Base-by-base conservation (phyloP, 495 filamentous ascomycete genomes). In the Trichoderma erinaceum region DNA sequence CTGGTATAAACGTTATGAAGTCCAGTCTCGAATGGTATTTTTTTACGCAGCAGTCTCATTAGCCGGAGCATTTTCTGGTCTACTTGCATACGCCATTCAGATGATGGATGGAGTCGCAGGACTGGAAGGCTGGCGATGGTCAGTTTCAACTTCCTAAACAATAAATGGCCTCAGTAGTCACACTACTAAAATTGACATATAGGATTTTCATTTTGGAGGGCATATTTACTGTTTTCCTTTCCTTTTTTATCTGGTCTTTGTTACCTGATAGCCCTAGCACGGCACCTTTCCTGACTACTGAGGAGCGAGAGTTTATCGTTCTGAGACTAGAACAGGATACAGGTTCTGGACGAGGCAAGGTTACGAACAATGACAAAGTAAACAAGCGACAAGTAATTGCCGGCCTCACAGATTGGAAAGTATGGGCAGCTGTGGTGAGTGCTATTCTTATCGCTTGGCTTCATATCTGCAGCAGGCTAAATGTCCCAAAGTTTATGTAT, bases 1-100 rank as follows among this genome's bases (percentile, higher is more conserved):
- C 88, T 96, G 93, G 92, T 98, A 98, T 71, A 88, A 88, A 68
- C 87, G 93, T 35, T 80, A 80, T 32, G 94, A 97, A 79, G 91
- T 92, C 3, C 93, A 96, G 78, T 90, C 90, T 74, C 86, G 94
- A 23, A 97, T 91, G 76, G 89, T 85, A 46, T 90, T 97, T 80
- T 97, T 97, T 81, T 98, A 95, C 82, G 82, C 74, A 82, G 69
- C 89, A 86, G 94, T 93, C 1, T 89, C 88, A 4, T 76, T 97
- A 29, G 92, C 92, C 5, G 92, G 92, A 25, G 92, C 92, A 6
- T 97, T 97, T 70, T 92, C 92, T 41, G 92, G 92, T 15, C 79
- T 96, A 16, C 79, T 97, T 12, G 92, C 93, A 3, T 87, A 85
- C 13, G 93, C 87, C 16, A 93, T 97, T 63, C 91, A 90, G 25